phyloP scores from a whole-genome alignment of 495 filamentous ascomycete species.

The Clavariopsis aquatica region DNA sequence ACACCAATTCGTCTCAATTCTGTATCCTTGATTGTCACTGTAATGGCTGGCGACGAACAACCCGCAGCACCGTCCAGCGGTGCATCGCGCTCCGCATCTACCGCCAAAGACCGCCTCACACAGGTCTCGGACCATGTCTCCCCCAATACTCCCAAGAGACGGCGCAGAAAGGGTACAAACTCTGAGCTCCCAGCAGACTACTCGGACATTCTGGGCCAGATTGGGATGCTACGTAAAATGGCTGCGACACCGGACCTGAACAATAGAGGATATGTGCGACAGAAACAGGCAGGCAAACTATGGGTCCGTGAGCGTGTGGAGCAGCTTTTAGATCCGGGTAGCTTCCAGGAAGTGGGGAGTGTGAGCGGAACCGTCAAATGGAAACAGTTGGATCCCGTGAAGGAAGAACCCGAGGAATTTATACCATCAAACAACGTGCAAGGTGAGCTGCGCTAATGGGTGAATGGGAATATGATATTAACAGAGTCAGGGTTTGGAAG shows the following conservation, averaged over 20 bases:
- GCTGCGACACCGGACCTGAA: slow-evolving; percentile 56
- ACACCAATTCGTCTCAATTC: not conserved
- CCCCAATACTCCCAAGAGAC: slow-evolving; percentile 24
- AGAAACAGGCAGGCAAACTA: slow-evolving; percentile 65
- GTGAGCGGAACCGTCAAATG: slow-evolving; percentile 61
- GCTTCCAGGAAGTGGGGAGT: slow-evolving; percentile 60
- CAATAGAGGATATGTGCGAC: slow-evolving; percentile 58
- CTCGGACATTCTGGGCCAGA: slow-evolving; percentile 59
- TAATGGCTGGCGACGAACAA: slow-evolving; percentile 23
- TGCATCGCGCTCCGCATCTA: not conserved
- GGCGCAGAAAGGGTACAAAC: slow-evolving; percentile 25
- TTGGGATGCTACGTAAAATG: slow-evolving; percentile 52
- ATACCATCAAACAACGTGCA: slow-evolving; percentile 60
- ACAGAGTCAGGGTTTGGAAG: slow-evolving; percentile 47
- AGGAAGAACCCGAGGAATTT: slow-evolving; percentile 55
- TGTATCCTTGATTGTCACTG: not conserved
- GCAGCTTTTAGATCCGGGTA: slow-evolving; percentile 55
- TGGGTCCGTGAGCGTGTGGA: slow-evolving; percentile 65
- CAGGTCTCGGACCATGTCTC: slow-evolving; percentile 35
- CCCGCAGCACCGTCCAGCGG: not conserved
- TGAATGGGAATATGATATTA: not conserved
- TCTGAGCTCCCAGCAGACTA: slow-evolving; percentile 57
- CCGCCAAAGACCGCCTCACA: slow-evolving; percentile 34
- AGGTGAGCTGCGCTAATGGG: not conserved
- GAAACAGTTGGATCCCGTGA: slow-evolving; percentile 51